phyloP scores from a whole-genome alignment of 225 moss, liverwort and hornwort species.

The Bryum argenteum region DNA sequence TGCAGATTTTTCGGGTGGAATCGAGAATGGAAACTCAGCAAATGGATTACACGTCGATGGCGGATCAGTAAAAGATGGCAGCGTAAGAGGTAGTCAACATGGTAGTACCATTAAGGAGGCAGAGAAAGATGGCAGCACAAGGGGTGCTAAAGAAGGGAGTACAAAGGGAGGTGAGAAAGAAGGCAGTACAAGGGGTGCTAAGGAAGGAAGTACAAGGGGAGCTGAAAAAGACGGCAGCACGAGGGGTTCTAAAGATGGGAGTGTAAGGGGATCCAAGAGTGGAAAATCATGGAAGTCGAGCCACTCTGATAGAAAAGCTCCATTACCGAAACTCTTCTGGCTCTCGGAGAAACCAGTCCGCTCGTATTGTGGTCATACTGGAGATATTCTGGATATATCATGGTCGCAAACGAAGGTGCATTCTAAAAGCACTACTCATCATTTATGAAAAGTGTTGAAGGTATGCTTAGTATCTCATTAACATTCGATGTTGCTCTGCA shows the following conservation, averaged over 20 bases:
- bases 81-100: constrained; percentile 39
- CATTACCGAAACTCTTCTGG: constrained; percentile 82
- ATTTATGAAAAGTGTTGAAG: background rate
- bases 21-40: constrained; percentile 41
- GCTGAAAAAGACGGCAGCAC: constrained; percentile 35
- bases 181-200: constrained; percentile 38
- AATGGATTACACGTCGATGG: constrained; percentile 37
- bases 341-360: constrained; percentile 76
- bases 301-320: constrained; percentile 50
- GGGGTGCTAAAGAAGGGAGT: constrained; percentile 43
- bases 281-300: constrained; percentile 54
- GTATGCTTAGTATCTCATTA: background rate
- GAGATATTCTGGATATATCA: constrained; percentile 91
- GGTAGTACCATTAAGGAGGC: constrained; percentile 25
- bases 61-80: constrained; percentile 36
- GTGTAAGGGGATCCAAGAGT: constrained; percentile 23
- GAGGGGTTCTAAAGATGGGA: constrained; percentile 46
- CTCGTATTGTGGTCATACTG: constrained; percentile 87
- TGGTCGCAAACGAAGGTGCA: constrained; percentile 89
- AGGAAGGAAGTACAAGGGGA: constrained; percentile 43
- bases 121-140: constrained; percentile 42
- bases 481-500: constrained; percentile 16
- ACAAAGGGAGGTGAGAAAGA: constrained; percentile 27
- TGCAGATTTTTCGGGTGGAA: constrained; percentile 52
- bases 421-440: background rate